phyloP scores from a whole-genome alignment of 495 filamentous ascomycete species.

The Corynascus novoguineensis region DNA sequence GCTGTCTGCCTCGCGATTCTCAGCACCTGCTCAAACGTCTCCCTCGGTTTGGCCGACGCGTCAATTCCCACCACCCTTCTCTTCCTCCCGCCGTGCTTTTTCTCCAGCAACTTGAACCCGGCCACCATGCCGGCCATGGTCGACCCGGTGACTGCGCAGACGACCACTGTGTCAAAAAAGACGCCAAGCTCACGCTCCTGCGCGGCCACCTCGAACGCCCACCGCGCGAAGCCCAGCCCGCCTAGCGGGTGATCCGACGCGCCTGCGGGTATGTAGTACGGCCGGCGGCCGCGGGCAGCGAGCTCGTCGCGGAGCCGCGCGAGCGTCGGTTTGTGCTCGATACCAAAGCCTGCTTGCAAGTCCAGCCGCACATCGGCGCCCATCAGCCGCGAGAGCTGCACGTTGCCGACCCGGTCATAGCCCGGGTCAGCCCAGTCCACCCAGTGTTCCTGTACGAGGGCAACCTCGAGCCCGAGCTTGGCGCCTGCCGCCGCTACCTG shows the following conservation, averaged over 20 bases:
- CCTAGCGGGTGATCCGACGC: conserved; percentile 62
- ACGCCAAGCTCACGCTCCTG: conserved; percentile 54
- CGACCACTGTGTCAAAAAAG: conserved; percentile 56
- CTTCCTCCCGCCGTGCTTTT: conserved; percentile 33
- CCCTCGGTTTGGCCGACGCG: conserved; percentile 50
- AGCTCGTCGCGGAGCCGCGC: conserved; percentile 44
- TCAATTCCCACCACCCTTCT: conserved; percentile 56
- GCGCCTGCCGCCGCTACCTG: conserved; percentile 56
- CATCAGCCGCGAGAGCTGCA: conserved; percentile 59
- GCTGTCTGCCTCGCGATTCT: conserved; percentile 55
- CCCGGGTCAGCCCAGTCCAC: conserved; percentile 48
- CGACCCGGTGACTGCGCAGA: conserved; percentile 58
- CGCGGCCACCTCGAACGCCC: conserved; percentile 55
- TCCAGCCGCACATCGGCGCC: conserved; percentile 52
- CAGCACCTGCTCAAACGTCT: conserved; percentile 54
- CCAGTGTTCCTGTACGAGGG: conserved; percentile 59
- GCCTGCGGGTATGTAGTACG: conserved; percentile 62
- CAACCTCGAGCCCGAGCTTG: conserved; percentile 46
- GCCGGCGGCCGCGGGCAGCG: conserved; percentile 41
- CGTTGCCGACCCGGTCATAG: conserved; percentile 55
- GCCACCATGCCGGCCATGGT: conserved; percentile 60
- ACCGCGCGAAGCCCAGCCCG: conserved; percentile 58
- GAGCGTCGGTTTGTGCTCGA: conserved; percentile 54
- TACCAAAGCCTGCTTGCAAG: conserved; percentile 49
- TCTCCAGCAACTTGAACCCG: conserved; percentile 55